phyloP scores from a whole-genome alignment of 768 basidiomycete genomes.

The Serendipita sp. region DNA sequence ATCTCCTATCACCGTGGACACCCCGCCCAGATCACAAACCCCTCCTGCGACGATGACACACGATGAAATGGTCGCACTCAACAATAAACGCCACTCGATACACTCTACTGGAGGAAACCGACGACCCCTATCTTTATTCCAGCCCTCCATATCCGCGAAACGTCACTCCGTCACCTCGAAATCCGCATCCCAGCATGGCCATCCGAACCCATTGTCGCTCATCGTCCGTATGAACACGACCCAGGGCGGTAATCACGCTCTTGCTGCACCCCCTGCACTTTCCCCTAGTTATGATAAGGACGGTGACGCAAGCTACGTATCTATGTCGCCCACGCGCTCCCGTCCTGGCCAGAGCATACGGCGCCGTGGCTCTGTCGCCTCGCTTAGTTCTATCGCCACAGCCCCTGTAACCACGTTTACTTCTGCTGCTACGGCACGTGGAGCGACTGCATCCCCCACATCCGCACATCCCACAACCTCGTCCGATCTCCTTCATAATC shows the following conservation, averaged over 20 bases:
- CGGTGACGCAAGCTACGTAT: not conserved
- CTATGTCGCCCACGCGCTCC: not conserved
- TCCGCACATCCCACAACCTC: not conserved
- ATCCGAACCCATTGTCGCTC: not conserved
- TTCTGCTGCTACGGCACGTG: not conserved
- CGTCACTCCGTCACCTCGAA: not conserved
- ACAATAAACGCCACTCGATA: conserved; percentile 3
- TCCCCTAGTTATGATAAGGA: not conserved
- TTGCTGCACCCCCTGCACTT: not conserved
- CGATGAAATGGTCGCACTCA: conserved; percentile 2
- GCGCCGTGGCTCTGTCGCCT: not conserved
- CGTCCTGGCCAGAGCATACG: not conserved
- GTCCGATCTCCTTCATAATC: not conserved
- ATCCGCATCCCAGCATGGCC: not conserved
- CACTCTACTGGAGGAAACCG: not conserved
- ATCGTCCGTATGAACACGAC: not conserved
- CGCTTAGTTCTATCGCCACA: not conserved
- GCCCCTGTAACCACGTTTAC: not conserved
- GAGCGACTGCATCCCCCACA: not conserved
- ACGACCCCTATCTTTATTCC: not conserved
- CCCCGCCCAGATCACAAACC: not conserved
- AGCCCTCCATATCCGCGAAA: not conserved
- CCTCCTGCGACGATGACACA: conserved; percentile 1
- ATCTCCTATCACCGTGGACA: conserved; percentile 2
- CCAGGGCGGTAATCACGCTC: not conserved